Base-by-base conservation (phyloP, 352 stramenopile genomes). In the Phytophthora meadii region DNA sequence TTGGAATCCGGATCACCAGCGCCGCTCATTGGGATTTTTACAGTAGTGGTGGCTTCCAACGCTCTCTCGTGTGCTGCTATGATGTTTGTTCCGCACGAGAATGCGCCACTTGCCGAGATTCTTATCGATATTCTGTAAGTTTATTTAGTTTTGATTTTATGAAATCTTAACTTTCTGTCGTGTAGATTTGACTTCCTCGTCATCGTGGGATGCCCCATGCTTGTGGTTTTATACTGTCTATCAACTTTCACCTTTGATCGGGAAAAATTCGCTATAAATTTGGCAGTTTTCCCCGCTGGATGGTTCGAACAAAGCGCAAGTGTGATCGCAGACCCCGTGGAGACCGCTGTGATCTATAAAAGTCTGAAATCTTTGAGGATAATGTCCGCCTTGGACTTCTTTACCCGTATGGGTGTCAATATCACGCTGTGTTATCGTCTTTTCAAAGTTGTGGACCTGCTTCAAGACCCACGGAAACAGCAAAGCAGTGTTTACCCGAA, bases 351-450 rank as follows among this genome's bases (percentile, higher is more conserved):
- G 10, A 68, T 81, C 55, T 57, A 63, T 36, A 24, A 76, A 47
- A 68, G 28, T 5, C 47, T 84, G 3, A 70, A 77, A 25, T 79
- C 65, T 1, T 59, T 84, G 5, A 63, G 75, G 1, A 75, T 82
- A 28, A 54, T 61, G 34, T 70, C 75, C 1, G 25, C 42, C 0
- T 28, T 76, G 5, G 47, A 70, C 12, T 62, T 81, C 14, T 76
- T 82, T 40, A 62, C 62, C 1, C 63, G 65, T 2, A 51, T 82
- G 3, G 74, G 76, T 0, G 68, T 72, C 1, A 72, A 79, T 30
- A 9, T 65, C 0, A 56, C 61, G 0, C 41, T 85, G 14, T 77
- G 59, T 22, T 50, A 66, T 9, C 61, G 74, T 5, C 47, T 79
- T 10, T 22, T 49, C 0, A 19, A 25, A 0, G 27, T 73, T 2